Evolutionary conservation across 768 basidiomycete species (phyloP), one percentile per base, ranked within the genome.

Genomic region (Phanerochaete sordida): DNA sequence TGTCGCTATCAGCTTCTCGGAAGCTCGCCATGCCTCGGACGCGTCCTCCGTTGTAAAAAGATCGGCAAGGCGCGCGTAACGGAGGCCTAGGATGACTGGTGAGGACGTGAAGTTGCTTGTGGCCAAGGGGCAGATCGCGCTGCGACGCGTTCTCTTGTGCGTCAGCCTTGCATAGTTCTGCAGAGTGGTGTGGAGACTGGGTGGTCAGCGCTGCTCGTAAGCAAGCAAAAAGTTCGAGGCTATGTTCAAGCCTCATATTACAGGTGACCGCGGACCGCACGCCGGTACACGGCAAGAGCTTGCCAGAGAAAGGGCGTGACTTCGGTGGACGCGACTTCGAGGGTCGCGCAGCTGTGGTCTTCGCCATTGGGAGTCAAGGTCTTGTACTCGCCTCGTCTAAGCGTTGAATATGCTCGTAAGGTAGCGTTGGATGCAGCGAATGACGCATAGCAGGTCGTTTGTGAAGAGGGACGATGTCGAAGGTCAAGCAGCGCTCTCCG

Each of bases 21-120:
- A 83, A 0, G 91, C 83, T 57, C 83, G 76, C 60, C 74, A 80
- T 4, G 82, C 87, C 70, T 90, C 86, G 3, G 67, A 62, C 44
- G 94, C 70, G 13, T 95, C 84, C 48, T 90, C 83, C 0, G 71
- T n/a, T n/a, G n/a, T 62, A 0, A 96, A 95, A 0, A 99, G 77
- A 67, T 95, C 93, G 0, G 93, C 95, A 5, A 96, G 80, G 49
- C 84, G 84, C 13, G 95, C 95, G 27, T 98, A 81, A 65, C 97
- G 91, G 12, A 99, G 77, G 2, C 96, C 95, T 95, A 63, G 19
- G 3, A n/a, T 8, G 24, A 57, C 33, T 13, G 33, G 39, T 58
- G 16, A 57, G 27, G 24, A 58, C 58, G n/a, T 50, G 35, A 54
- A 15, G 19, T 47, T 30, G 19, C 50, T 24, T 24, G 39, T 24